Conservation (phyloP, 176 grass and related monocot species). For the Musa troglodytarum region DNA sequence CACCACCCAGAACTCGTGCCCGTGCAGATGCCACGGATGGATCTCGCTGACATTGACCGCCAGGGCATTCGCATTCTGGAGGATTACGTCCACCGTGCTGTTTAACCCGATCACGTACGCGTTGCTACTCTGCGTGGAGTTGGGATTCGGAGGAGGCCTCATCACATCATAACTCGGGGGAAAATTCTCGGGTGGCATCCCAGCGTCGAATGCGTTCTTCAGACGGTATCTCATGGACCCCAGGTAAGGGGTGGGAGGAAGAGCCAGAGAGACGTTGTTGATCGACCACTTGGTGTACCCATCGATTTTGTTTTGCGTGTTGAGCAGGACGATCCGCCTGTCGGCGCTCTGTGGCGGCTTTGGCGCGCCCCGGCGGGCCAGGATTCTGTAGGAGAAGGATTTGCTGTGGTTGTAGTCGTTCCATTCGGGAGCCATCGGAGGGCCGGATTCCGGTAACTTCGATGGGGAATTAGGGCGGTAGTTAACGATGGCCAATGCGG, state of each 20-base stretch:
- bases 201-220: constrained; percentile 24
- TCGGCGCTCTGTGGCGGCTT: constrained; percentile 28
- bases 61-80: constrained; percentile 73
- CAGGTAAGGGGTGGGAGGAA: constrained; percentile 62
- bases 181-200: constrained; percentile 49
- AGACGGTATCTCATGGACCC: constrained; percentile 42
- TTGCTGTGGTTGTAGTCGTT: constrained; percentile 52
- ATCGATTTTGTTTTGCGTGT: constrained; percentile 67
- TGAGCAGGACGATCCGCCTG: constrained; percentile 55
- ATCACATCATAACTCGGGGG: constrained; percentile 33
- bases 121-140: constrained; percentile 23
- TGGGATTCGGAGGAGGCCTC: constrained; percentile 20
- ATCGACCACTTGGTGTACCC: constrained; percentile 53
- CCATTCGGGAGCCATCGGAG: constrained; percentile 38
- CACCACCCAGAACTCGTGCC: constrained; percentile 72
- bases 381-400: constrained; percentile 20
- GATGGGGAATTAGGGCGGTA: constrained; percentile 38
- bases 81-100: constrained; percentile 58
- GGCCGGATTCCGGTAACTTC: background rate
- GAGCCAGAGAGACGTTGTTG: constrained; percentile 62
- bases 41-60: constrained; percentile 42
- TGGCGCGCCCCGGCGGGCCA: constrained; percentile 20
- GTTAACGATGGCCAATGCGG: constrained; percentile 48
- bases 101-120: constrained; percentile 41
- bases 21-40: constrained; percentile 85